Evolutionary conservation across 78 protist genomes (phyloP), one percentile per base, ranked within the genome.

Genomic region (Cyanophora paradoxa): DNA sequence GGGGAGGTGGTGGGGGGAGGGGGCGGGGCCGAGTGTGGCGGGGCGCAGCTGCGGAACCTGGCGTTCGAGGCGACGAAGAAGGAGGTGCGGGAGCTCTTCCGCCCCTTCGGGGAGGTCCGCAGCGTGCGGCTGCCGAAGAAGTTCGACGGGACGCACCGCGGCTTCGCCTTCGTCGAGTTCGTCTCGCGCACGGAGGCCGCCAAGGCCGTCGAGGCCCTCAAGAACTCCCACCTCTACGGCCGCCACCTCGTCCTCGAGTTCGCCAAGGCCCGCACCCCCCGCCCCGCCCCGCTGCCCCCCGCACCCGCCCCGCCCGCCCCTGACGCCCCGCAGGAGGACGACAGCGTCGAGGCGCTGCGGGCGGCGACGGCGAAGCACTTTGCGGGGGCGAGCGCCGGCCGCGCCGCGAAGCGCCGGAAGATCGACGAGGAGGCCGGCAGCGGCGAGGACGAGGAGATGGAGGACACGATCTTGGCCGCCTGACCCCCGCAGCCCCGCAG

Each of bases 111-210:
- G 0, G 72, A 86, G 65, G 48, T 93, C 72, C 86, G 85, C 63
- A 16, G 81, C 0, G 82, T 95, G 46, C 82, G 98, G 39, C 1
- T 96, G 28, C 98, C 99, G 30, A 82, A 71, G 64, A 64, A 76
- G 69, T 57, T 72, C 31, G 94, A 82, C 66, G 94, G 94, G 26
- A 0, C 64, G 26, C 92, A 88, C 36, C 79, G 98, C 7, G 98
- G 99, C 40, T 96, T 96, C 64, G 97, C 94, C 46, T 97, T 97
- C 50, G 95, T 92, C 36, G 98, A 97, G 65, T 95, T 84, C 61
- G 52, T 88, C 28, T 85, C 95, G 11, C 74, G 82, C 52, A 54
- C 77, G 74, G 99, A 97, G 36, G 96, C 98, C 7, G 57, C 56
- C 30, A 54, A 68, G 30, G 99, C 99, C 11, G 46, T 78, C 59